Conservation (phyloP, 2,329 filamentous ascomycete species). For the Gaeumannomyces sp. region DNA sequence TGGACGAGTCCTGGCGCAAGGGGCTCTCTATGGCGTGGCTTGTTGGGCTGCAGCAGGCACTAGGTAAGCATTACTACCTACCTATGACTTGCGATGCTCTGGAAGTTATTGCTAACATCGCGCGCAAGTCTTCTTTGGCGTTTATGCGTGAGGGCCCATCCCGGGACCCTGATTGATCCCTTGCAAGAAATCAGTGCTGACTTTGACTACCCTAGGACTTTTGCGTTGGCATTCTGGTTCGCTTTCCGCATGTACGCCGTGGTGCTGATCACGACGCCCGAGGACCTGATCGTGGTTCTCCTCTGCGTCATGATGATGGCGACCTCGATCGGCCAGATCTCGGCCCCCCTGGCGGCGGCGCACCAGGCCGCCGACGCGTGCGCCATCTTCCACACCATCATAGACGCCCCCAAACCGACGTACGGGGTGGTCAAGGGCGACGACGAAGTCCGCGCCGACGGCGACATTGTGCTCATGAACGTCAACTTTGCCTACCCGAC, state of each 20-base stretch:
- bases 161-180: neutral
- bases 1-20: slow-evolving; percentile 28
- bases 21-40: slow-evolving; percentile 21
- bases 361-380: slow-evolving; percentile 49
- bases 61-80: slow-evolving; percentile 15
- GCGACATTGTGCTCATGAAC: slow-evolving; percentile 53
- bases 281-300: slow-evolving; percentile 51
- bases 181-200: slow-evolving; percentile 31
- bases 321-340: slow-evolving; percentile 48
- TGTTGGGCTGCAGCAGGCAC: slow-evolving; percentile 20
- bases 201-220: slow-evolving; percentile 23
- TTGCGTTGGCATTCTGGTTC: slow-evolving; percentile 57
- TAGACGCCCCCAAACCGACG: slow-evolving; percentile 34
- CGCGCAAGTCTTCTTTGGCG: slow-evolving; percentile 23
- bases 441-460: slow-evolving; percentile 38
- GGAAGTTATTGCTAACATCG: neutral
- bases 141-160: slow-evolving; percentile 18
- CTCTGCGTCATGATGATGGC: slow-evolving; percentile 55
- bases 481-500: slow-evolving; percentile 63
- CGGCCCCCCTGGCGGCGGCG: slow-evolving; percentile 49
- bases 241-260: slow-evolving; percentile 46
- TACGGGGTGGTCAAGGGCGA: slow-evolving; percentile 30
- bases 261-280: slow-evolving; percentile 39
- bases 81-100: neutral
- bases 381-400: slow-evolving; percentile 49